Evolutionary conservation across 2,329 filamentous ascomycete species (phyloP).

Genomic region (Huntiella bhutanensis): DNA sequence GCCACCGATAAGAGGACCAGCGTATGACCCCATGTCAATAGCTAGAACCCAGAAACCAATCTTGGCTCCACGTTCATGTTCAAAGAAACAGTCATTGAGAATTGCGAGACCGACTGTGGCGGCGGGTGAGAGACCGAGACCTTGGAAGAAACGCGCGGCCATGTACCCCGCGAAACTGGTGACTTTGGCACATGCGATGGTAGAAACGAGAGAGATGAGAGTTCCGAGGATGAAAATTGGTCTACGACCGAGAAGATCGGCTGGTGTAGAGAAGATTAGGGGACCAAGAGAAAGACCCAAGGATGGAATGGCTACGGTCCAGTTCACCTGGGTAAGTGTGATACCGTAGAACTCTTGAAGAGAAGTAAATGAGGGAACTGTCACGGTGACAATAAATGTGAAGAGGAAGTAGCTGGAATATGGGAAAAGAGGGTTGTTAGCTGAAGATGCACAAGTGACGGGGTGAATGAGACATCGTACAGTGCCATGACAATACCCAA

Average conservation of each 20-base stretch:
- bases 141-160: slow-evolving; percentile 39
- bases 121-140: slow-evolving; percentile 33
- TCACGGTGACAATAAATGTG: slow-evolving; percentile 38
- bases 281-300: slow-evolving; percentile 33
- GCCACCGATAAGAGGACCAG: slow-evolving; percentile 27
- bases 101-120: slow-evolving; percentile 35
- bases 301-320: slow-evolving; percentile 33
- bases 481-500: slow-evolving; percentile 33
- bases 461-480: slow-evolving; percentile 16
- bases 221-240: slow-evolving; percentile 27
- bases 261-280: slow-evolving; percentile 26
- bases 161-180: slow-evolving; percentile 30
- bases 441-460: neutral
- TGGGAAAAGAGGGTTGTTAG: neutral
- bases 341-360: slow-evolving; percentile 28
- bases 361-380: slow-evolving; percentile 31
- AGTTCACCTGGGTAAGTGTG: slow-evolving; percentile 29
- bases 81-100: slow-evolving; percentile 36
- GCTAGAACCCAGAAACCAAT: slow-evolving; percentile 38
- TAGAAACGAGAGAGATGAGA: slow-evolving; percentile 18
- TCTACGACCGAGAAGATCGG: slow-evolving; percentile 34
- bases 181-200: slow-evolving; percentile 19
- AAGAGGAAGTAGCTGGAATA: slow-evolving; percentile 32
- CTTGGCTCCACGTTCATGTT: slow-evolving; percentile 35
- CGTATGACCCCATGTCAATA: slow-evolving; percentile 31